These are phyloP conservation scores for Penicillium brasilianum DNA, from an alignment of 2,329 filamentous ascomycete genomes.

Conservation along the genomic window DNA sequence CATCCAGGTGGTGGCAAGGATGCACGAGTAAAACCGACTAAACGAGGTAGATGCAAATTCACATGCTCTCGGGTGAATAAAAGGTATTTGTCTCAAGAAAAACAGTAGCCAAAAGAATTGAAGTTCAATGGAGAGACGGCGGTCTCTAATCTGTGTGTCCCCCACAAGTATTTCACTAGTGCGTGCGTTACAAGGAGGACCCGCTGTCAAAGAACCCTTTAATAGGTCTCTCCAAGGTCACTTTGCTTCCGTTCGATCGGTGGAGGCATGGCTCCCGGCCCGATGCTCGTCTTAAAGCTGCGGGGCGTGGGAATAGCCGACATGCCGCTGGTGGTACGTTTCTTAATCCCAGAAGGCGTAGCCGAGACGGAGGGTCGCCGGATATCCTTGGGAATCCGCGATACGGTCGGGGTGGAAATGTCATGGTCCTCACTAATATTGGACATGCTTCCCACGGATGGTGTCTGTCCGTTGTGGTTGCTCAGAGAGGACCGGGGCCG, in stretches of 20 bases:
- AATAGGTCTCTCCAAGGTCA: constrained; percentile 64
- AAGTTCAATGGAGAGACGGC: background rate
- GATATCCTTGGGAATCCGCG: constrained; percentile 39
- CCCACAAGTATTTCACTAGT: background rate
- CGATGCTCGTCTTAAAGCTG: constrained; percentile 47
- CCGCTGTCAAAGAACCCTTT: constrained; percentile 23
- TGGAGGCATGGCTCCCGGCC: constrained; percentile 51
- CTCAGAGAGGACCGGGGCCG: constrained; percentile 75
- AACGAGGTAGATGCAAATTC: constrained; percentile 14
- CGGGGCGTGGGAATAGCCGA: constrained; percentile 47
- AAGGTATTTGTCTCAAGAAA: background rate
- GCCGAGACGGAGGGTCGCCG: constrained; percentile 54
- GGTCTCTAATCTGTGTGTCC: background rate
- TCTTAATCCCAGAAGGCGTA: constrained; percentile 54
- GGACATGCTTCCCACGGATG: constrained; percentile 62
- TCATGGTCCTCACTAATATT: constrained; percentile 59
- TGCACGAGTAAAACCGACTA: constrained; percentile 6
- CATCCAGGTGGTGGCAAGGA: constrained; percentile 21
- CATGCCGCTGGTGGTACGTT: constrained; percentile 57
- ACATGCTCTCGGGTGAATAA: constrained; percentile 3
- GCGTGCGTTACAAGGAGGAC: background rate
- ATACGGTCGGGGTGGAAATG: constrained; percentile 52
- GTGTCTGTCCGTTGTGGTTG: constrained; percentile 60
- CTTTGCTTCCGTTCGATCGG: constrained; percentile 55
- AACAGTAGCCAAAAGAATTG: too few relatives aligned